Percentiles rank a stretch among this genome's conserved stretches.
Conservation (phyloP, 2,329 filamentous ascomycete genomes). For the Colletotrichum euphorbiae region DNA sequence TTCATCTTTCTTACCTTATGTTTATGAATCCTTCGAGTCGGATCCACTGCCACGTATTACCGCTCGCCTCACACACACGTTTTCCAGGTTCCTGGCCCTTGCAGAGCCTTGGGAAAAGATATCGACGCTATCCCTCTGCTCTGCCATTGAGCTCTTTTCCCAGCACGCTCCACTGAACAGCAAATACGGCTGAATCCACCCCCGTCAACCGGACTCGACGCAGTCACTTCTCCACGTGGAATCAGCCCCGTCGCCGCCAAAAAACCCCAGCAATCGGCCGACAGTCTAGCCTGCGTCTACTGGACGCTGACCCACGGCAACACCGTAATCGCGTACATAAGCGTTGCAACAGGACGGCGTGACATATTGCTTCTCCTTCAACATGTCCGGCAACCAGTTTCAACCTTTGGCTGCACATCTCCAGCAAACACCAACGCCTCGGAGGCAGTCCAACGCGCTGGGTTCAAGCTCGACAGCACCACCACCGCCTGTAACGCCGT, state of each 20-base stretch:
- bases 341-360: constrained; percentile 26
- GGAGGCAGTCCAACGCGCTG: constrained; percentile 29
- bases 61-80: neutral
- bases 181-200: neutral
- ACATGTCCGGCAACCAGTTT: constrained; percentile 51
- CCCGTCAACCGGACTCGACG: constrained; percentile 10
- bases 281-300: constrained; percentile 28
- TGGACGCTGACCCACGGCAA: constrained; percentile 28
- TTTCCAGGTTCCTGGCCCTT: constrained; percentile 3
- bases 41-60: constrained; percentile 15
- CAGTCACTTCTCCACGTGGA: constrained; percentile 25
- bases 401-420: constrained; percentile 42
- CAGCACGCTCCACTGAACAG: constrained; percentile 26
- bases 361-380: constrained; percentile 25
- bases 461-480: constrained; percentile 37
- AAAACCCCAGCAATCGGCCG: constrained; percentile 17
- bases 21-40: constrained; percentile 3
- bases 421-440: constrained; percentile 24
- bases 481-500: constrained; percentile 27
- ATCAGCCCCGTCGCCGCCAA: constrained; percentile 37
- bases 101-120: neutral
- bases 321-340: constrained; percentile 24
- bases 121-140: constrained; percentile 14
- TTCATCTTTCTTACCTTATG: neutral
- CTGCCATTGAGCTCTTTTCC: constrained; percentile 18